Evolutionary conservation across 345 rosid species (phyloP).

Genomic region (Gossypium herbaceum): DNA sequence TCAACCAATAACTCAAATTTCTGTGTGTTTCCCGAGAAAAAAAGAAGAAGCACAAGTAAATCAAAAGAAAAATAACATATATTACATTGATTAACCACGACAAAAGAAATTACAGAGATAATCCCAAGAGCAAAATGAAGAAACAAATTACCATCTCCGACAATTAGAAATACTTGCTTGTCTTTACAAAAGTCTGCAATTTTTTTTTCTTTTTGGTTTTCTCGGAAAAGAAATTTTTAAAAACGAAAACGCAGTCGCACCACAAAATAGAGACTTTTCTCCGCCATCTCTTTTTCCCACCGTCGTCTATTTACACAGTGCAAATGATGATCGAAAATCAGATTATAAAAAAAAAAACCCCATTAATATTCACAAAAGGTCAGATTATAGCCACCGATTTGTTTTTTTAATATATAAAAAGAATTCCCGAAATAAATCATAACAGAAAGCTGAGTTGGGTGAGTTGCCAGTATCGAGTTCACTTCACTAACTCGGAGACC

Average conservation of each 20-base stretch:
- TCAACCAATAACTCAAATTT: not conserved
- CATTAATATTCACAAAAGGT: conserved; percentile 31
- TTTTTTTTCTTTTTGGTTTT: not conserved
- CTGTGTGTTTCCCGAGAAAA: not conserved
- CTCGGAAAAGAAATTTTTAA: not conserved
- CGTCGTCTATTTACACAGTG: conserved; percentile 31
- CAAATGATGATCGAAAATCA: conserved; percentile 8
- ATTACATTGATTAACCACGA: conserved; percentile 15
- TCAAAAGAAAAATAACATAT: not conserved
- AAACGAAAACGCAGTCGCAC: conserved; percentile 6
- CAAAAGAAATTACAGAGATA: conserved; percentile 11
- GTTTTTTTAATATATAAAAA: not conserved
- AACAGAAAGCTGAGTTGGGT: not conserved
- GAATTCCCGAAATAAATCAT: conserved; percentile 4
- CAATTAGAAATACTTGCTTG: conserved; percentile 15
- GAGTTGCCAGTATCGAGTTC: conserved; percentile 1
- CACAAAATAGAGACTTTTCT: conserved; percentile 28
- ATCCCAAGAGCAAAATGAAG: not conserved
- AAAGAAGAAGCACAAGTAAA: too few species aligned
- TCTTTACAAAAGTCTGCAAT: conserved; percentile 20
- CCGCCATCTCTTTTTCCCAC: conserved; percentile 20
- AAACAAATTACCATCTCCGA: conserved; percentile 19
- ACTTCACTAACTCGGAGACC: conserved; percentile 44
- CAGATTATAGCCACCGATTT: conserved; percentile 23
- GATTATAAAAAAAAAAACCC: not conserved